Conservation (phyloP, 2,329 filamentous ascomycete genomes). For the Nakataea oryzae region DNA sequence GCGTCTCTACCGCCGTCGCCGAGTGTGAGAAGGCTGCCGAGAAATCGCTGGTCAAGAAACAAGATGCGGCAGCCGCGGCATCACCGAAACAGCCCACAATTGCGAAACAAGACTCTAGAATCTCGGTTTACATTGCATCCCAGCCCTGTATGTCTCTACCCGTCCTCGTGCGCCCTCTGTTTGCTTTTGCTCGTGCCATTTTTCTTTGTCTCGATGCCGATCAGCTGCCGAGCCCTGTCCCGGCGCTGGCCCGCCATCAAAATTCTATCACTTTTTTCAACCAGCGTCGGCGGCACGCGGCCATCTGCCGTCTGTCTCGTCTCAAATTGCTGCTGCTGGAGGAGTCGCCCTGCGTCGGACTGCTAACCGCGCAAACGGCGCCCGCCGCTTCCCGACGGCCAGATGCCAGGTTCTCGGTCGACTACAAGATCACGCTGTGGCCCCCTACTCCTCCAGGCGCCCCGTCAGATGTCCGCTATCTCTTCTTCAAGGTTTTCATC, state of each 20-base stretch:
- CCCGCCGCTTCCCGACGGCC: not conserved
- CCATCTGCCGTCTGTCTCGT: not conserved
- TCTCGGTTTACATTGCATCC: constrained; percentile 48
- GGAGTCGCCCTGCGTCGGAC: constrained; percentile 3
- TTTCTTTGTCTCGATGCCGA: not conserved
- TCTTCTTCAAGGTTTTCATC: constrained; percentile 45
- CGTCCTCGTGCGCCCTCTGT: not conserved
- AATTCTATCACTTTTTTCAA: not conserved
- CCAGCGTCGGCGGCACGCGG: not conserved
- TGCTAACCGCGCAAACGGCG: not conserved
- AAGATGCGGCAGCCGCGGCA: not conserved
- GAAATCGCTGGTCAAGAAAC: not conserved
- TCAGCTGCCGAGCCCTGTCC: not conserved
- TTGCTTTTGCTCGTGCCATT: not conserved
- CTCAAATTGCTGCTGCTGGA: not conserved
- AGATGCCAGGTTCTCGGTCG: constrained; percentile 41
- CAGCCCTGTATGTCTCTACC: constrained; percentile 29
- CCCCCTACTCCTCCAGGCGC: constrained; percentile 11
- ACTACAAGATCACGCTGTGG: constrained; percentile 28
- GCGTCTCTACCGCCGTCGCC: not conserved
- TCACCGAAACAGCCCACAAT: not conserved
- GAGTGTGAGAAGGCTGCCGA: not conserved
- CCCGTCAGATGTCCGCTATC: constrained; percentile 21
- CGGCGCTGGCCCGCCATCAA: not conserved
- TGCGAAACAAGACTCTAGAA: constrained; percentile 20